These are phyloP conservation scores for Apiospora aurea DNA, from an alignment of 2,329 filamentous ascomycete species.

Conservation along the genomic window DNA sequence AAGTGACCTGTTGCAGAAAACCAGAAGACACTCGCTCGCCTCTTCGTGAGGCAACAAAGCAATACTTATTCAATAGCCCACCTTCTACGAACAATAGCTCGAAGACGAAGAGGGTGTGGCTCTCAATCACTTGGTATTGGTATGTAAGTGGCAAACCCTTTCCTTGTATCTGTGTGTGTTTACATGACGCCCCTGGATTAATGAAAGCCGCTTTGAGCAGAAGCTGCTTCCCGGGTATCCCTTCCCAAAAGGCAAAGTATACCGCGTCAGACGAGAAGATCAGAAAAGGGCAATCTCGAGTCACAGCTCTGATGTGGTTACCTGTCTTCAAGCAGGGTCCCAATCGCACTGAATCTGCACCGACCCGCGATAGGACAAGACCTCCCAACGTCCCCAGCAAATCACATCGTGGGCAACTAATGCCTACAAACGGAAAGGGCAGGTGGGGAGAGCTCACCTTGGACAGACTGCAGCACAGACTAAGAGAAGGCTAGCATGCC, in stretches of 20 bases:
- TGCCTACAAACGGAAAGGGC: slow-evolving; percentile 42
- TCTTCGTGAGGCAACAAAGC: slow-evolving; percentile 24
- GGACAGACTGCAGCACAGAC: slow-evolving; percentile 32
- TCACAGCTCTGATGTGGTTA: slow-evolving; percentile 43
- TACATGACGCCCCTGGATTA: background rate
- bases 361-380: slow-evolving; percentile 42
- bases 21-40: slow-evolving; percentile 24
- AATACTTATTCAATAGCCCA: slow-evolving; percentile 26
- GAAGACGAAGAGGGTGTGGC: slow-evolving; percentile 23
- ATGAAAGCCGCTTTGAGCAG: background rate
- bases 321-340: slow-evolving; percentile 42
- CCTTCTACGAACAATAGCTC: slow-evolving; percentile 27
- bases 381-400: slow-evolving; percentile 35
- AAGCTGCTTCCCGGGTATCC: background rate
- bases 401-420: slow-evolving; percentile 37
- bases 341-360: slow-evolving; percentile 46
- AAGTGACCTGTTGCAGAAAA: slow-evolving; percentile 28
- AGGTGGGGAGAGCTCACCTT: slow-evolving; percentile 38
- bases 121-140: background rate
- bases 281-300: slow-evolving; percentile 44
- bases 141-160: background rate
- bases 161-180: background rate
- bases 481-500: slow-evolving; percentile 27
- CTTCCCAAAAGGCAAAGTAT: background rate
- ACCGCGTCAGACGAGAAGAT: background rate